phyloP scores from a whole-genome alignment of 805 yeast genomes.

The Cephaloascus albidus region DNA sequence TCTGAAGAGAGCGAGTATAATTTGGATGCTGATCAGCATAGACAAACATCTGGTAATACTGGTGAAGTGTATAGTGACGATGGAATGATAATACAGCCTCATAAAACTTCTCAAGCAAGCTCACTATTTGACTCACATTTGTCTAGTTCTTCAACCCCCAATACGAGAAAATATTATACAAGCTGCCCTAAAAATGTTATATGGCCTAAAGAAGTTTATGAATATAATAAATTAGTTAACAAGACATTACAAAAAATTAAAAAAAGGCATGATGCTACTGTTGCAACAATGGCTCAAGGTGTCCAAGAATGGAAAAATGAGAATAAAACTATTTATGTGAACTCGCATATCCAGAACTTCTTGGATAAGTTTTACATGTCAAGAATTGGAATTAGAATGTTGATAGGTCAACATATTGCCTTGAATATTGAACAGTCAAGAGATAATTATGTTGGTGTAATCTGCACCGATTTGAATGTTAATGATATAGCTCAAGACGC shows the following conservation, averaged over 20 bases:
- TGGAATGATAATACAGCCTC: slow-evolving; percentile 27
- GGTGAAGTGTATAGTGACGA: slow-evolving; percentile 39
- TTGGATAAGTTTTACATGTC: slow-evolving; percentile 84
- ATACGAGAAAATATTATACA: slow-evolving; percentile 37
- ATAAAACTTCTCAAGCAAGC: slow-evolving; percentile 11
- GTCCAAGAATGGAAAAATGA: slow-evolving; percentile 79
- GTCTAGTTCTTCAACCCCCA: slow-evolving; percentile 18
- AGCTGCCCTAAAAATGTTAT: slow-evolving; percentile 44
- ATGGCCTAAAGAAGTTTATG: slow-evolving; percentile 69
- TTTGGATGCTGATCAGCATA: too few species aligned
- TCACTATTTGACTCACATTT: not conserved
- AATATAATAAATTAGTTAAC: slow-evolving; percentile 60
- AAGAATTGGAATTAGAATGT: slow-evolving; percentile 86
- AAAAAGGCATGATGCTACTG: slow-evolving; percentile 85
- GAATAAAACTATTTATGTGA: slow-evolving; percentile 38
- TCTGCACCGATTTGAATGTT: slow-evolving; percentile 77
- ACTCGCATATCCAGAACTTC: slow-evolving; percentile 69
- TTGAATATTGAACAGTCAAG: slow-evolving; percentile 56
- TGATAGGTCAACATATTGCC: slow-evolving; percentile 91
- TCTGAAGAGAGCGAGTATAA: slow-evolving; percentile 1
- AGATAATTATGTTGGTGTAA: slow-evolving; percentile 78
- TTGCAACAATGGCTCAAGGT: slow-evolving; percentile 86
- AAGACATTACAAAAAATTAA: slow-evolving; percentile 64
- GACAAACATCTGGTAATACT: slow-evolving; percentile 12
- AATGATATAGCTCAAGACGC: slow-evolving; percentile 81